Conservation (phyloP, 139 green algal species). For the Coelastrella sp. region DNA sequence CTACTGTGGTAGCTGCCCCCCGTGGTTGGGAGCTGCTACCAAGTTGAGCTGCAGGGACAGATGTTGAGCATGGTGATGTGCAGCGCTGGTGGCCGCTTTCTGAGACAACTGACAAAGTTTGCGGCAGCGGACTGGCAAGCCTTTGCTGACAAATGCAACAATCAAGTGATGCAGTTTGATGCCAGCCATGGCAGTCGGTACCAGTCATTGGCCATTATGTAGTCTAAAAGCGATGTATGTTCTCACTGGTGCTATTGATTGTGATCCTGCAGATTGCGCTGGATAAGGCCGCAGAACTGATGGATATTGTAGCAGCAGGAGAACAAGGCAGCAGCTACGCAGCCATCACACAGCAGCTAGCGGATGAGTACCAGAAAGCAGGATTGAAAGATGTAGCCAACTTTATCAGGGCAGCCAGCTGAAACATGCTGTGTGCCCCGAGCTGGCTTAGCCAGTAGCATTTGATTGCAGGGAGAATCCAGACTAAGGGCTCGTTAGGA, state of each 20-base stretch:
- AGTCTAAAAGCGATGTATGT: background rate
- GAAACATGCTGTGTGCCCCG: background rate
- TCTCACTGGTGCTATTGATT: background rate
- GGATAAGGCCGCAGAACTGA: conserved; percentile 50
- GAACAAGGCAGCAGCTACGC: conserved; percentile 40
- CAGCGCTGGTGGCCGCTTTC: too few relatives aligned
- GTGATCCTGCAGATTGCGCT: conserved; percentile 50
- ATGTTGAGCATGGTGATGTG: too few relatives aligned
- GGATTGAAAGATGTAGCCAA: conserved; percentile 65
- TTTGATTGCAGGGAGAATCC: too few relatives aligned
- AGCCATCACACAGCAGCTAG: conserved; percentile 53
- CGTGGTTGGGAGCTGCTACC: too few relatives aligned
- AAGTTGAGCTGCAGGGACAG: too few relatives aligned
- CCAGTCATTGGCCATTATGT: background rate
- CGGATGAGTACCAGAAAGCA: conserved; percentile 60
- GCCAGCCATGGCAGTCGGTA: background rate
- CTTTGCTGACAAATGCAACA: too few relatives aligned
- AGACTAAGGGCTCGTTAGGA: too few relatives aligned
- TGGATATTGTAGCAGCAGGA: conserved; percentile 71
- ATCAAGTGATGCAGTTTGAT: background rate
- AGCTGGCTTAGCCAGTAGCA: too few relatives aligned
- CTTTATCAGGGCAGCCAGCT: conserved; percentile 62
- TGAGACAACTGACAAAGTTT: too few relatives aligned
- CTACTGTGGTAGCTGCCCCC: too few relatives aligned
- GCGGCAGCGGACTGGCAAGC: too few relatives aligned